phyloP scores from a whole-genome alignment of 345 rosid genomes.

The Trapa incisa region DNA sequence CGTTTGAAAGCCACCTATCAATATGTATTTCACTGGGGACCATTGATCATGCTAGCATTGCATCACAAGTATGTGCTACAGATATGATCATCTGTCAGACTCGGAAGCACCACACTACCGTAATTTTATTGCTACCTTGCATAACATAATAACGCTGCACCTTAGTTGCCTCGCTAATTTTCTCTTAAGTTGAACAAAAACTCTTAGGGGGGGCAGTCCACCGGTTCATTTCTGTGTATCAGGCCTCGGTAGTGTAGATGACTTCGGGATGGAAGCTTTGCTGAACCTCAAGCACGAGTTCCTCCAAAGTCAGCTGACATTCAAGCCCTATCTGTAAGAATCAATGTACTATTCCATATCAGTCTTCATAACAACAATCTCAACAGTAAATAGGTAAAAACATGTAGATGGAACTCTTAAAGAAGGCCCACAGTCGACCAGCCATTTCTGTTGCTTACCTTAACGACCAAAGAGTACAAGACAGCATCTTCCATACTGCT shows the following conservation, averaged over 20 bases:
- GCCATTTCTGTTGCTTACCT: constrained; percentile 27
- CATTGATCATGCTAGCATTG: no score
- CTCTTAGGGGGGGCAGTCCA: not conserved
- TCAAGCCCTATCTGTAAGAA: constrained; percentile 38
- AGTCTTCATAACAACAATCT: not conserved
- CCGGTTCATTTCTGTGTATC: not conserved
- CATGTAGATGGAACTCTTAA: no score
- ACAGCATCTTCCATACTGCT: constrained; percentile 91
- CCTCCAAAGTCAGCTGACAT: constrained; percentile 70
- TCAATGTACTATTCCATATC: no score
- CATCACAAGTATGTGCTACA: not conserved
- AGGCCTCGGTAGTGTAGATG: constrained; percentile 1
- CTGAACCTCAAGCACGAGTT: constrained; percentile 72
- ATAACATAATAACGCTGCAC: not conserved
- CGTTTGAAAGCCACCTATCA: no score
- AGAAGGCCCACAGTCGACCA: no score
- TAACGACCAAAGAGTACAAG: constrained; percentile 66
- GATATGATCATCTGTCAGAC: not conserved
- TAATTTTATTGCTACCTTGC: no score
- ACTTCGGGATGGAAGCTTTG: constrained; percentile 37
- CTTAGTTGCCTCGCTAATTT: not conserved
- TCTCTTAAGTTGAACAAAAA: not conserved
- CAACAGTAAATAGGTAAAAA: not conserved
- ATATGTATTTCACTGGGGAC: no score
- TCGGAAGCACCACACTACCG: not conserved